Percentiles rank a stretch among this genome's conserved stretches.
Conservation (phyloP, 2,329 filamentous ascomycete species). For the Eutypella sp. region DNA sequence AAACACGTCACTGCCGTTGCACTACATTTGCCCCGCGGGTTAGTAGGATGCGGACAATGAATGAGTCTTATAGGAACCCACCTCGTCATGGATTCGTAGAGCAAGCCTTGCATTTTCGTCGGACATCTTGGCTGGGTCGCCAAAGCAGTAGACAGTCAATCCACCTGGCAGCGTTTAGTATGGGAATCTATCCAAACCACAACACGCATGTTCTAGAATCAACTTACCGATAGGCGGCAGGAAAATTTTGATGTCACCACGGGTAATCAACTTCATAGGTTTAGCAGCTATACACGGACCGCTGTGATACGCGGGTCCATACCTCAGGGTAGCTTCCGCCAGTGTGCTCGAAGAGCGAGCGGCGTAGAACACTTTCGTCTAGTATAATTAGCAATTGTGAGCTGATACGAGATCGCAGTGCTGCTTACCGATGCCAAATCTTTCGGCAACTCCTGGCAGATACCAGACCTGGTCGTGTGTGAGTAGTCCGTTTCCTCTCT, state of each 20-base stretch:
- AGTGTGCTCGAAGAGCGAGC: slow-evolving; percentile 89
- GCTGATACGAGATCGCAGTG: not conserved
- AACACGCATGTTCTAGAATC: not conserved
- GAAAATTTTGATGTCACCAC: slow-evolving; percentile 92
- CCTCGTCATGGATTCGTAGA: slow-evolving; percentile 71
- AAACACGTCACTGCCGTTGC: slow-evolving; percentile 96
- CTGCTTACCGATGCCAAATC: slow-evolving; percentile 76
- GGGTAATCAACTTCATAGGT: slow-evolving; percentile 68
- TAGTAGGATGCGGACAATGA: slow-evolving; percentile 12
- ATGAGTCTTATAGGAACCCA: slow-evolving; percentile 25
- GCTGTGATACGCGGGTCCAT: slow-evolving; percentile 3
- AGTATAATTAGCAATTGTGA: slow-evolving; percentile 21
- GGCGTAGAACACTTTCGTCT: slow-evolving; percentile 82
- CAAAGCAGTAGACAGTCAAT: slow-evolving; percentile 94
- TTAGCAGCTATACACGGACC: slow-evolving; percentile 15
- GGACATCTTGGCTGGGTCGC: slow-evolving; percentile 89
- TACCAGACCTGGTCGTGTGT: slow-evolving; percentile 59
- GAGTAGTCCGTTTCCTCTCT: too few species aligned
- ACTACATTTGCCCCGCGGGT: slow-evolving; percentile 38
- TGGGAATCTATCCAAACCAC: too few species aligned
- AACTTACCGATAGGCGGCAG: slow-evolving; percentile 77
- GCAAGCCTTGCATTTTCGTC: slow-evolving; percentile 77
- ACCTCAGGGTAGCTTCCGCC: slow-evolving; percentile 92
- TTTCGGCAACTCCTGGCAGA: slow-evolving; percentile 78
- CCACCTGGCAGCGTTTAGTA: slow-evolving; percentile 52